Base-by-base conservation (phyloP, 495 filamentous ascomycete genomes). In the Physcia stellaris region DNA sequence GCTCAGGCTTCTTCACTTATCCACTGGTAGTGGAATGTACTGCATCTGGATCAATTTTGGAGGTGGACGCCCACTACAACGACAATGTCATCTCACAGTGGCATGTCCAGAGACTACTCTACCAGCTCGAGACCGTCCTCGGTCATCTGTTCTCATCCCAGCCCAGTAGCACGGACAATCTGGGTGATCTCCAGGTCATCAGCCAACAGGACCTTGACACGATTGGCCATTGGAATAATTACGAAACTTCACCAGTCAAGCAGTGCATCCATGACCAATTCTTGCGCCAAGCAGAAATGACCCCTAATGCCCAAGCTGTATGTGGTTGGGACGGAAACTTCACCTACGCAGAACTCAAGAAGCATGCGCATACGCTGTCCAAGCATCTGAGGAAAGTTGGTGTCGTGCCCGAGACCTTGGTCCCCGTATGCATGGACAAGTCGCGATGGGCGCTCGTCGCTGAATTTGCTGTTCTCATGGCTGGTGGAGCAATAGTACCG, bases 401-500 rank as follows among this genome's bases (percentile, higher is more conserved):
- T 22, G 52, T 66, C 15, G 39, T 32, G 11, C 37, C 46, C 10
- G 46, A 45, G 35, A 24, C 32, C 5, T 28, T 45, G 1, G 60
- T 70, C 1, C 64, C 63, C 2, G 43, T 70, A 9, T 65, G 55
- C 33, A 63, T 67, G 24, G 60, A 66, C 17, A 70, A 68, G 40
- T 63, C 61, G 1, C 47, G 48, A 1, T 67, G 59, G 62, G 53
- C 56, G 13, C 32, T 59, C 9, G 48, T 70, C 12, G 51, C 60
- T 4, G 50, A 60, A 35, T 39, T 66, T 6, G 64, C 55, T 1
- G 52, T 71, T 12, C 42, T 67, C n/a, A 64, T 66, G 38, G 66
- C 68, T n/a, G 68, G 66, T 2, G 61, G 60, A 22, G 68, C 62
- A 2, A 67, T 68, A 47, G 61, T 74, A 10, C 60, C 60, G 5